Base-by-base conservation (phyloP, 108 stramenopile genomes). In the Fistulifera solaris region DNA sequence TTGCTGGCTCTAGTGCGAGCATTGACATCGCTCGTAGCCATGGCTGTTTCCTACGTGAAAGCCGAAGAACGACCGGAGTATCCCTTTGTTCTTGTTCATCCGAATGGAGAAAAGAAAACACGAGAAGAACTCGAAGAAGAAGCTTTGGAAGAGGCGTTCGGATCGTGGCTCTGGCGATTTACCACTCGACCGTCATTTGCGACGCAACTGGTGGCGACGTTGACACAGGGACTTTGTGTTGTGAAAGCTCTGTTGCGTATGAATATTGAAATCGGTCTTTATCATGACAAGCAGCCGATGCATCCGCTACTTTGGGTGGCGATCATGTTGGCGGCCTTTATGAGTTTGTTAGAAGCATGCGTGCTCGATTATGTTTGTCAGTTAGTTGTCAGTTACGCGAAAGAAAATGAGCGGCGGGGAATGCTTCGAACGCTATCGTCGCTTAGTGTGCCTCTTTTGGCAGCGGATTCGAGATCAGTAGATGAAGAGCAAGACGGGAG, bases 101-200 rank as follows among this genome's bases (percentile, higher is more conserved):
- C 46, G 21, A 75, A 81, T 48, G 76, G 73, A 1, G 61, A 57
- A 14, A 68, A 61, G 48, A 81, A 81, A 62, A 59, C 73, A 6
- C 48, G 67, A 12, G 70, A 74, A 25, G 80, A 81, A 28, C 53
- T 81, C 38, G 80, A 81, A 55, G 45, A 75, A 46, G 80, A 81
- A 59, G 62, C 75, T 11, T 51, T 81, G 50, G 70, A 77, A 59
- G 71, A 81, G 60, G 40, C 67, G 21, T 67, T 68, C 25, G 14
- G 44, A 0, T 48, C 69, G 0, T 76, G 72, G 72, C 27, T 73
- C 13, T 27, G 51, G 12, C 57, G 65, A 13, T 71, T 52, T 40
- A 38, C 69, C 1, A 21, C 17, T 14, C 72, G 79, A 22, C 45
- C 68, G 7, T 41, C 75, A 0, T 81, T 73, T 53, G 27, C 47